Evolutionary conservation across 305 asterid genomes (phyloP).

Genomic region (Fraxinus floribunda): DNA sequence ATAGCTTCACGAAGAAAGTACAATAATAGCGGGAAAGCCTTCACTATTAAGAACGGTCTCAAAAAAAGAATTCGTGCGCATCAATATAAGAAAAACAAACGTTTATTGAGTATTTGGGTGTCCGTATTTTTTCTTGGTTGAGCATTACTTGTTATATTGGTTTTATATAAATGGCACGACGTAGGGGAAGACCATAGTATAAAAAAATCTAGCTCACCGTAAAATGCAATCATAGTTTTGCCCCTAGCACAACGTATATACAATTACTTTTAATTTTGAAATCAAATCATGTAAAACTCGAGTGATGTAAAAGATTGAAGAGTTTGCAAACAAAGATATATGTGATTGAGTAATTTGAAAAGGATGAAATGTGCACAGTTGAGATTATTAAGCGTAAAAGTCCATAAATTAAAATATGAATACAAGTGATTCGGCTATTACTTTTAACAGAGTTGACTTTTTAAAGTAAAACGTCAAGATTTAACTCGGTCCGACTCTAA

Average conservation of each 20-base stretch:
- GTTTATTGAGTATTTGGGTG: neutral
- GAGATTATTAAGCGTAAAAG: neutral
- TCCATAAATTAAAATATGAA: neutral
- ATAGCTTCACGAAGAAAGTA: neutral
- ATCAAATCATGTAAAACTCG: neutral
- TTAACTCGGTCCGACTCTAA: neutral
- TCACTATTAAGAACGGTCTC: neutral
- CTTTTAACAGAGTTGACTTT: neutral
- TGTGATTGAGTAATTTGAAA: too few relatives aligned
- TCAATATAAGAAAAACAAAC: neutral
- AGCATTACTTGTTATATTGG: neutral
- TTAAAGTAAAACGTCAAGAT: neutral
- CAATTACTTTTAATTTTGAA: neutral
- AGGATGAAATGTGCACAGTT: neutral
- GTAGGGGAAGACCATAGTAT: neutral
- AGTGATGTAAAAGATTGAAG: neutral
- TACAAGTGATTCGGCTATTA: neutral
- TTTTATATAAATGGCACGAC: neutral
- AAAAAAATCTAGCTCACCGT: neutral
- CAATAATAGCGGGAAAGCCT: neutral
- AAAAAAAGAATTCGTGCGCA: neutral
- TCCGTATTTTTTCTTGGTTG: neutral
- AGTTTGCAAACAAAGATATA: neutral
- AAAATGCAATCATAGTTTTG: neutral
- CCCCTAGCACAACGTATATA: neutral